Percentiles rank a stretch among this genome's conserved stretches.
Evolutionary conservation across 108 stramenopile species (phyloP).

Genomic region (Nitzschia sp.): DNA sequence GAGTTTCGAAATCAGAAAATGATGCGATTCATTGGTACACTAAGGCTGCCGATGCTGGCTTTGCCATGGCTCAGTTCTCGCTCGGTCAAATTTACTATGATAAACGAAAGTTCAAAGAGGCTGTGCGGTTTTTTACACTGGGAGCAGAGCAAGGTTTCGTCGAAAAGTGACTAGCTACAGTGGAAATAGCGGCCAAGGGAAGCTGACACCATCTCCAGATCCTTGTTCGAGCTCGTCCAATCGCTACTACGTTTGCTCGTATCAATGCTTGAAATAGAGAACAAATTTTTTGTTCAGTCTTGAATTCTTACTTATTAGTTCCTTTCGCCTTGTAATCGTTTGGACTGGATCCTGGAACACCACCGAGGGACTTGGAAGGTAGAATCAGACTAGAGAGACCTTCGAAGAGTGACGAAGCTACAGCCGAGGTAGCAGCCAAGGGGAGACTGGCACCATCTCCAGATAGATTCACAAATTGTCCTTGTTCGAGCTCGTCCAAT

Average conservation of each 20-base stretch:
- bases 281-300: too few relatives aligned
- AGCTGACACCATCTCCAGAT: too few relatives aligned
- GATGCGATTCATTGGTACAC: background rate
- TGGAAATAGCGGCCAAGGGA: too few relatives aligned
- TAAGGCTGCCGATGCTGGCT: background rate
- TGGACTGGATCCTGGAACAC: conserved; percentile 16
- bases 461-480: conserved; percentile 3
- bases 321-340: conserved; percentile 20
- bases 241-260: too few relatives aligned
- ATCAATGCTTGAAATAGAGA: too few relatives aligned
- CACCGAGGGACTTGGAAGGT: background rate
- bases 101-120: background rate
- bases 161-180: too few relatives aligned
- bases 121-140: background rate
- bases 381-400: conserved; percentile 63
- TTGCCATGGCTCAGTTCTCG: background rate
- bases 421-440: conserved; percentile 49
- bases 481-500: conserved; percentile 53
- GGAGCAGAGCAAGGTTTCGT: background rate
- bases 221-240: too few relatives aligned
- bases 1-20: background rate
- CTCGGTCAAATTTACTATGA: background rate
- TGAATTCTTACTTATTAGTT: too few relatives aligned
- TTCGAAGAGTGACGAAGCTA: conserved; percentile 60
- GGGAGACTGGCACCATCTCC: conserved; percentile 19